Evolutionary conservation across 371 early-diverging fungal genomes (phyloP), one percentile per base, ranked within the genome.

Genomic region (Actinomortierella ambigua): DNA sequence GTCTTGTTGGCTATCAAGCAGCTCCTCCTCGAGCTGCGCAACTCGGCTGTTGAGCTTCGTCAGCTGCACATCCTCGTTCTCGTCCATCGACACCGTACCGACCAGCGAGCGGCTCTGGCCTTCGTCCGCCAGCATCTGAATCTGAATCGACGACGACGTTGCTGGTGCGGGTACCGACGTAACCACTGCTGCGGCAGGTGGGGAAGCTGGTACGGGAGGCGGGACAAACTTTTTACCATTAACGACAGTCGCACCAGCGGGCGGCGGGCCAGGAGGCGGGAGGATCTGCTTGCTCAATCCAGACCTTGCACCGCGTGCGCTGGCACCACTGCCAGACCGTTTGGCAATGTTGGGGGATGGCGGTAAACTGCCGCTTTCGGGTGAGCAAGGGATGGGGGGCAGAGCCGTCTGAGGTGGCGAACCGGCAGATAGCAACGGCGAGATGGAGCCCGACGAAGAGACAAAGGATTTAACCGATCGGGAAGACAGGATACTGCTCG

Each of bases 1-100:
- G 51, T 73, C 75, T n/a, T 67, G 75, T 8, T 67, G 75, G 15
- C 68, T 68, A 63, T 63, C 66, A 13, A 67, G 64, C 11, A 73
- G 68, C n/a, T 73, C 75, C 40, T 57, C 59, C 50, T 73, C 75
- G 20, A 73, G 47, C 53, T 73, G 75, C 0, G 64, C 68, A 15
- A 73, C 47, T 1, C 64, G 59, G 47, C 67, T 73, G 39, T 73
- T 73, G 47, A 73, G 68, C 3, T 54, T 55, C 8, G 75, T 73
- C 58, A 73, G 27, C 34, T 6, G 4, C 51, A 54, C 15, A 5
- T 63, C 67, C 41, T 73, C 75, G 53, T 73, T 68, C n/a, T 34
- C 53, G n/a, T 73, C 75, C 7, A 73, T 39, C 1, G 68, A 43
- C 28, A 67, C 57, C 14, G 75, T 63, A 1, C 75, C 75, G 47